Conservation (phyloP, 2,329 filamentous ascomycete species). For the Torrubiella hemipterigena region DNA sequence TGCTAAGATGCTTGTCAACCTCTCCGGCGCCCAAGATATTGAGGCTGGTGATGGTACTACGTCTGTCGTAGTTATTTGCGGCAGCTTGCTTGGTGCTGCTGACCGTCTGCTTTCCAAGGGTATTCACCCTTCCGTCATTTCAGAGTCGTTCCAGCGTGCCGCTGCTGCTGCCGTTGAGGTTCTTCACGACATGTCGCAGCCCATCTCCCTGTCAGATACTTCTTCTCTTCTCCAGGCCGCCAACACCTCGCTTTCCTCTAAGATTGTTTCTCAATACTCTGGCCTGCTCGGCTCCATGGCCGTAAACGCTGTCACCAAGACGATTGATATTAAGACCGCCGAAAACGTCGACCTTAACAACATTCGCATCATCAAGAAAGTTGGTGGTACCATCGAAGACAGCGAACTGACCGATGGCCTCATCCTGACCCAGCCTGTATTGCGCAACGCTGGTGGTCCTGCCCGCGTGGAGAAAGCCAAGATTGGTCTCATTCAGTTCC, state of each 20-base stretch:
- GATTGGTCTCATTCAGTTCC: slow-evolving; percentile 97
- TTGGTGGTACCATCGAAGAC: slow-evolving; percentile 95
- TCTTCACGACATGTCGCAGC: slow-evolving; percentile 90
- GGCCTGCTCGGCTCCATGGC: slow-evolving; percentile 95
- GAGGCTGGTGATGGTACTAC: slow-evolving; percentile 98
- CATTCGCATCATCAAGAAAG: slow-evolving; percentile 94
- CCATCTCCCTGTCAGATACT: slow-evolving; percentile 79
- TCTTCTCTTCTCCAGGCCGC: slow-evolving; percentile 88
- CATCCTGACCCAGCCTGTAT: slow-evolving; percentile 80
- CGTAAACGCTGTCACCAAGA: slow-evolving; percentile 89
- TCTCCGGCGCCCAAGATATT: slow-evolving; percentile 94
- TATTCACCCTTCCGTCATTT: slow-evolving; percentile 96
- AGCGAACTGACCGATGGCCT: slow-evolving; percentile 94
- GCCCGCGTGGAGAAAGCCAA: slow-evolving; percentile 91
- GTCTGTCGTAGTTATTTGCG: slow-evolving; percentile 94
- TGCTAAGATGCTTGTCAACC: slow-evolving; percentile 96
- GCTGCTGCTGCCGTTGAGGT: slow-evolving; percentile 80
- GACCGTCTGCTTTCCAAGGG: slow-evolving; percentile 84
- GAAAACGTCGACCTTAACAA: slow-evolving; percentile 96
- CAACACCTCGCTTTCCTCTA: slow-evolving; percentile 92
- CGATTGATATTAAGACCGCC: slow-evolving; percentile 89
- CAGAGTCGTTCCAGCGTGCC: slow-evolving; percentile 92
- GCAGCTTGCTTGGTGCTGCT: slow-evolving; percentile 84
- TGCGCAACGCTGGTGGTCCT: slow-evolving; percentile 88
- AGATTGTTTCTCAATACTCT: slow-evolving; percentile 96